phyloP scores from a whole-genome alignment of 2,329 filamentous ascomycete species.

The Scopulariopsis brevicaulis region DNA sequence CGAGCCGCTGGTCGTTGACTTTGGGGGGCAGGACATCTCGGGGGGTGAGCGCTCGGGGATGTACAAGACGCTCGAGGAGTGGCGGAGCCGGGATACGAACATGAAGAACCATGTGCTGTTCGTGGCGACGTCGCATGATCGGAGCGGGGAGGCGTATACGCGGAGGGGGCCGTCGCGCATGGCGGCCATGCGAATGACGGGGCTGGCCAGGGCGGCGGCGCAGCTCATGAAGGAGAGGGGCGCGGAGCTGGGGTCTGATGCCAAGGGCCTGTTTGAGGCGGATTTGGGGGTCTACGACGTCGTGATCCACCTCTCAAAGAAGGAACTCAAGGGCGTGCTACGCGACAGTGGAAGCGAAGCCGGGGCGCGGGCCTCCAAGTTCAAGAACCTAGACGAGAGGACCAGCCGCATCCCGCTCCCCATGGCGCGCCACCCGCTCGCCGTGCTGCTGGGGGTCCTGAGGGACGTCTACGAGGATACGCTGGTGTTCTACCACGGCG shows the following conservation, averaged over 20 bases:
- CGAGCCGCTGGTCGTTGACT: conserved; percentile 71
- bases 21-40: conserved; percentile 20
- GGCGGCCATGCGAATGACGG: conserved; percentile 72
- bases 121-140: conserved; percentile 68
- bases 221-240: conserved; percentile 44
- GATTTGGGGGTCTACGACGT: conserved; percentile 75
- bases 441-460: conserved; percentile 57
- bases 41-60: conserved; percentile 53
- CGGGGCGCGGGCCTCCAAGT: conserved; percentile 37
- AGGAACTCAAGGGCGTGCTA: conserved; percentile 30
- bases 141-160: conserved; percentile 72
- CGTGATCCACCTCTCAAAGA: conserved; percentile 58
- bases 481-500: conserved; percentile 71
- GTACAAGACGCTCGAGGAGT: conserved; percentile 63
- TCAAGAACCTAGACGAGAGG: conserved; percentile 69
- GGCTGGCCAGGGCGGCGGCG: conserved; percentile 66
- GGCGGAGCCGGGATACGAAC: conserved; percentile 77
- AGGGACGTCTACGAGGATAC: conserved; percentile 53
- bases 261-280: conserved; percentile 53
- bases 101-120: conserved; percentile 80
- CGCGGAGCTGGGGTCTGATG: conserved; percentile 37
- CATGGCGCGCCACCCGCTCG: conserved; percentile 48
- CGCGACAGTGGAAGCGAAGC: conserved; percentile 23
- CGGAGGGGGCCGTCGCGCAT: conserved; percentile 59
- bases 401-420: conserved; percentile 30